These are phyloP conservation scores for Vicia villosa DNA, from an alignment of 306 rosid genomes.

Conservation along the genomic window DNA sequence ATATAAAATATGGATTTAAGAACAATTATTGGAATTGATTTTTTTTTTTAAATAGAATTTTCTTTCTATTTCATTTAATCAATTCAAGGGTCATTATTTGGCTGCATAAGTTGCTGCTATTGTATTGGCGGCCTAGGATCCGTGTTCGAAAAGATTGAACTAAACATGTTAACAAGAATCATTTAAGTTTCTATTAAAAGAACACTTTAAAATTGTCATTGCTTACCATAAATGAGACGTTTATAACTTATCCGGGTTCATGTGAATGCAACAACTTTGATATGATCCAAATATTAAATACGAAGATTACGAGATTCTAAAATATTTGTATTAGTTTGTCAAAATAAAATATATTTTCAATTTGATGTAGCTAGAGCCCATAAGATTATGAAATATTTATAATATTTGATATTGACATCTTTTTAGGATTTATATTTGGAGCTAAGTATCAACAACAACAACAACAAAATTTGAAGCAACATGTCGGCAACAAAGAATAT, in stretches of 20 bases:
- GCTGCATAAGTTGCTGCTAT: no score
- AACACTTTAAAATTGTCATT: background rate
- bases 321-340: slow-evolving; percentile 1
- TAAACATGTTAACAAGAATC: background rate
- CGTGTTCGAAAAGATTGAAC: no score
- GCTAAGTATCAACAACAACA: background rate
- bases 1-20: no score
- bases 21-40: no score
- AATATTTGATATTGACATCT: slow-evolving; percentile 17
- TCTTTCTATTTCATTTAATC: no score
- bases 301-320: background rate
- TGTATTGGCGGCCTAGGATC: no score
- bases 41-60: no score
- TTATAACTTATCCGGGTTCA: slow-evolving; percentile 33
- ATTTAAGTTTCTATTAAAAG: background rate
- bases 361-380: background rate
- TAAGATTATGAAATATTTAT: background rate
- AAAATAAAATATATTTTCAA: background rate
- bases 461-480: background rate
- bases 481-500: slow-evolving; percentile 28
- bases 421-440: slow-evolving; percentile 27
- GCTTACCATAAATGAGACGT: slow-evolving; percentile 36
- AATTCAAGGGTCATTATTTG: no score
- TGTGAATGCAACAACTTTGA: slow-evolving; percentile 43
- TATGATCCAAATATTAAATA: slow-evolving; percentile 25